Evolutionary conservation across 441 rosid species (phyloP).

Genomic region (Gossypium gossypioides): DNA sequence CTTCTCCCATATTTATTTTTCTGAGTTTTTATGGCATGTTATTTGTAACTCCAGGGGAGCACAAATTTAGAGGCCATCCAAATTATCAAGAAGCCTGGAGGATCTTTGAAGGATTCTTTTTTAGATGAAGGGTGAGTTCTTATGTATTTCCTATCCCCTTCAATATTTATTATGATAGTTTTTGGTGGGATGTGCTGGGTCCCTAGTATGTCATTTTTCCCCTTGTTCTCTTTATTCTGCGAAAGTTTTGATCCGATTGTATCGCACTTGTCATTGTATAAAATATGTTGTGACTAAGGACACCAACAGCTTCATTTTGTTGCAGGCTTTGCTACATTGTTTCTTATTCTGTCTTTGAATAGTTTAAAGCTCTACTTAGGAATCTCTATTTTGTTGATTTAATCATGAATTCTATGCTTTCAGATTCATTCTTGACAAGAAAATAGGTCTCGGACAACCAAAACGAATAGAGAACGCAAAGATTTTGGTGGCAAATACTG

Average conservation of each 20-base stretch:
- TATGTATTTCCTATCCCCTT: background rate
- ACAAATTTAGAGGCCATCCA: conserved; percentile 87
- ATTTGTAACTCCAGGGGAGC: conserved; percentile 55
- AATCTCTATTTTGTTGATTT: background rate
- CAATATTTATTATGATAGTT: background rate
- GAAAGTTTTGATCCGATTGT: background rate
- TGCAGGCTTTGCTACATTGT: background rate
- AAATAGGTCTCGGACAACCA: conserved; percentile 95
- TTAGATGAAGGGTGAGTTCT: conserved; percentile 82
- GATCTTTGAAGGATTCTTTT: conserved; percentile 77
- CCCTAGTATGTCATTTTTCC: background rate
- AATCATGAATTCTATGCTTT: conserved; percentile 9
- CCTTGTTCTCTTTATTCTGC: background rate
- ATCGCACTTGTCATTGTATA: background rate
- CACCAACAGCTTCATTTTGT: background rate
- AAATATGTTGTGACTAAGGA: background rate
- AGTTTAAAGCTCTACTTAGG: background rate
- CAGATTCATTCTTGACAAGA: conserved; percentile 97
- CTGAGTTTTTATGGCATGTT: background rate
- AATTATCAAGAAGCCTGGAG: conserved; percentile 92
- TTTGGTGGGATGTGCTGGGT: background rate
- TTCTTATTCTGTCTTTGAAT: background rate
- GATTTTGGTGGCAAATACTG: conserved; percentile 94
- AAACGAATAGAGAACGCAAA: conserved; percentile 92
- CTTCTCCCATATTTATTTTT: background rate